phyloP scores from a whole-genome alignment of 768 basidiomycete species.

The Lentinula sp. region DNA sequence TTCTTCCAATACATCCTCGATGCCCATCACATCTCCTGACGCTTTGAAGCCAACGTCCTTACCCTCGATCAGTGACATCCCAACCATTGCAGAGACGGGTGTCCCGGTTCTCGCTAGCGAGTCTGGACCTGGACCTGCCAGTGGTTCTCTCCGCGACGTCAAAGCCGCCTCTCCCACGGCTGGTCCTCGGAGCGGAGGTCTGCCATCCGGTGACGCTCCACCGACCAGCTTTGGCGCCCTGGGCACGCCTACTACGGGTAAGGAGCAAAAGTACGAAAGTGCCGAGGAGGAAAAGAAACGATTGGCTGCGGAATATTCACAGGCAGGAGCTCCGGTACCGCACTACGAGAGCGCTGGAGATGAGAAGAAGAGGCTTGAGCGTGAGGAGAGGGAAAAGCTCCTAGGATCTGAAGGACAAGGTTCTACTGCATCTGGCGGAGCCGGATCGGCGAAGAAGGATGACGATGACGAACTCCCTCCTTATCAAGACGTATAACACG shows the following conservation, averaged over 20 bases:
- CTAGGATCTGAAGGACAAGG: constrained; percentile 14
- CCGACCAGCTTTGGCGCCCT: constrained; percentile 25
- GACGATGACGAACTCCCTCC: constrained; percentile 44
- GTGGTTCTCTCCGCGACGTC: constrained; percentile 55
- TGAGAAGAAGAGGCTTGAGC: constrained; percentile 59
- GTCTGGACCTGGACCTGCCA: constrained; percentile 58
- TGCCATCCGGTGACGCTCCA: constrained; percentile 16
- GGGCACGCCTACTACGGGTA: constrained; percentile 13
- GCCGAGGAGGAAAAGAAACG: constrained; percentile 66
- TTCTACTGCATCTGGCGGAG: constrained; percentile 14
- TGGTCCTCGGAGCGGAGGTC: constrained; percentile 26
- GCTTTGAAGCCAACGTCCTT: constrained; percentile 20
- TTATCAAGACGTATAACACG: constrained; percentile 9
- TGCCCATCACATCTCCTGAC: constrained; percentile 20
- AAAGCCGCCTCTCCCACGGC: constrained; percentile 29
- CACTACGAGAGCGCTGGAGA: constrained; percentile 48
- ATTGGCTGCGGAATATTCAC: constrained; percentile 31
- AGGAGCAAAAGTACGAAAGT: constrained; percentile 29
- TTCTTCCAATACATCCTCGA: constrained; percentile 12
- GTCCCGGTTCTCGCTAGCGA: constrained; percentile 59
- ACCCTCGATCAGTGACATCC: constrained; percentile 27
- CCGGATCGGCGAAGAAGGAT: constrained; percentile 17
- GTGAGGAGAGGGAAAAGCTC: constrained; percentile 59
- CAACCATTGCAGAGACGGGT: constrained; percentile 73
- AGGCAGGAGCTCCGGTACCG: constrained; percentile 11